Evolutionary conservation across 345 rosid species (phyloP), one percentile per base, ranked within the genome.

Genomic region (Limnanthes douglasii): DNA sequence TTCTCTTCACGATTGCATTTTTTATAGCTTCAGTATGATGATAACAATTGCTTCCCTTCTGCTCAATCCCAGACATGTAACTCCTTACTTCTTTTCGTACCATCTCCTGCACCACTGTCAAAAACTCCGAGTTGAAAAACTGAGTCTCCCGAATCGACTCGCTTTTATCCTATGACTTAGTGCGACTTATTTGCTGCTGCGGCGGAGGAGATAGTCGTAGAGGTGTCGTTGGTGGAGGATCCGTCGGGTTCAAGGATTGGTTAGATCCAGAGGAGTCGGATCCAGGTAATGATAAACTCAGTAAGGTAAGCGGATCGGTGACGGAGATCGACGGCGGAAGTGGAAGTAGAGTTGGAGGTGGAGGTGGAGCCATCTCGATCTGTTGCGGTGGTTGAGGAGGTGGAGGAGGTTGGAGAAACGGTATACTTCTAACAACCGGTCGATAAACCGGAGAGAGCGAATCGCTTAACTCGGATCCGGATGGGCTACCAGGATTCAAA

Each of bases 101-200:
- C 93, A 76, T 76, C 33, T 76, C 83, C 43, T 76, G 86, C 78
- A 80, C 56, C 47, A 70, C 62, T 6, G 61, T 53, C 60, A 75
- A 56, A 43, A 80, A 73, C 61, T 76, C 83, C 1, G 61, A 28
- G 21, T 42, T 76, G 53, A 76, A 73, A 34, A 76, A 68, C 60
- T 75, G 83, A 15, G 51, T 58, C 57, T 68, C 79, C 9, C 8
- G 12, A 12, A 54, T 62, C n/a, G n/a, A n/a, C n/a, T n/a, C n/a
- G n/a, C n/a, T n/a, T n/a, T n/a, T n/a, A n/a, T n/a, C n/a, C n/a
- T n/a, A n/a, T n/a, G n/a, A n/a, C n/a, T n/a, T n/a, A n/a, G n/a
- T n/a, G n/a, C n/a, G 11, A 17, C 21, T 8, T 37, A 45, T 1
- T 38, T 31, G 18, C 19, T 14, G 18, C 29, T 16, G 21, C n/a